Evolutionary conservation across 805 yeast genomes (phyloP), one percentile per base, ranked within the genome.

Genomic region (Metschnikowia continentalis): DNA sequence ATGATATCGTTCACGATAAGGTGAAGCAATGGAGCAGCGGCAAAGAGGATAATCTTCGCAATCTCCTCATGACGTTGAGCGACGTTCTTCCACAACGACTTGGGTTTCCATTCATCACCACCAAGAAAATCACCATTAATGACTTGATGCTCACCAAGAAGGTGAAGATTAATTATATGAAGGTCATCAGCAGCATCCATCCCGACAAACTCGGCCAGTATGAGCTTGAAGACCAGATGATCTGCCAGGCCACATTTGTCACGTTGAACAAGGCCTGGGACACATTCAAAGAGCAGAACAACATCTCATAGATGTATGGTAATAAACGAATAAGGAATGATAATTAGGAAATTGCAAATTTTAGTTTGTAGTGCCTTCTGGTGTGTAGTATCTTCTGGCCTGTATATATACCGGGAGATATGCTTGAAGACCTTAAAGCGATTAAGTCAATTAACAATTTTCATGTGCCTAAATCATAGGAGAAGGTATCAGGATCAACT

Each of bases 211-310:
- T 91, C 22, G 73, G 82, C 6, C 67, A 69, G 20, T 80, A 85
- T 1, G 71, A 83, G 6, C 72, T 83, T 5, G 95, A 90, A 60
- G 80, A 81, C 50, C 84, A 86, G 63, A 79, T 92, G 84, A 76
- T 92, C 42, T 94, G 97, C 14, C 92, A 91, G 59, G 83, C 82
- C 22, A 92, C 92, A 0, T 94, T 94, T 63, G 86, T 90, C 37
- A 76, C 83, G 0, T 72, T 94, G 54, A 92, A 90, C 66, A 79
- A 82, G 58, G 90, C 97, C 2, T 94, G 99, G 98, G 97, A 64
- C 42, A 47, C 46, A 37, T 64, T 63, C 52, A 61, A 58, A 49
- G 55, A 44, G 22, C 66, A 64, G 41, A 61, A 61, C 22, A 51
- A 54, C 17, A 51, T 58, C 10, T 37, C 35, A 17, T 33, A 30